Conservation (phyloP, 1,284 basidiomycete species). For the Microbotryum intermedium region DNA sequence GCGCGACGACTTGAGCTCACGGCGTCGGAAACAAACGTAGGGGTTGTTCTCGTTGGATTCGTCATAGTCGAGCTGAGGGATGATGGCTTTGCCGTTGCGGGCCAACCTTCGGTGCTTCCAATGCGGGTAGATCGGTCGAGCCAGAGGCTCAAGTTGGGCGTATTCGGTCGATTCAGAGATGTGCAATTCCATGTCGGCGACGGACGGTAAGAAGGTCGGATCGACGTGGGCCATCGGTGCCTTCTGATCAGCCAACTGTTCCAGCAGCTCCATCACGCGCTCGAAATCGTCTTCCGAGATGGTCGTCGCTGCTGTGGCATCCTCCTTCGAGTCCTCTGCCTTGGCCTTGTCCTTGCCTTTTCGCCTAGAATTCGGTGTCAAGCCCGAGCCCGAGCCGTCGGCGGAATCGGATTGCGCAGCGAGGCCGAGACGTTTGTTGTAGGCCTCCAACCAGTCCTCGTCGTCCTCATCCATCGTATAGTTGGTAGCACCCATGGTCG, state of each 20-base stretch:
- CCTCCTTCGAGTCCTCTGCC: conserved; percentile 42
- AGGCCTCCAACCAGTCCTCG: conserved; percentile 83
- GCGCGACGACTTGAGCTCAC: conserved; percentile 86
- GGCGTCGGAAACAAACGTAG: conserved; percentile 93
- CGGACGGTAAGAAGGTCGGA: background rate
- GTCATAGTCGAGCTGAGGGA: conserved; percentile 53
- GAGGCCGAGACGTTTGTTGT: conserved; percentile 48
- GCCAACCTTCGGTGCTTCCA: conserved; percentile 70
- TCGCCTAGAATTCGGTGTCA: conserved; percentile 2
- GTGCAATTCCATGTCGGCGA: background rate
- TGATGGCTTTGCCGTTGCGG: conserved; percentile 65
- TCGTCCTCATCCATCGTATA: conserved; percentile 98
- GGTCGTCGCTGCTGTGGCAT: conserved; percentile 43
- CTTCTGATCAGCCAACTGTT: conserved; percentile 82
- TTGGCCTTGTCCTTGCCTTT: conserved; percentile 42
- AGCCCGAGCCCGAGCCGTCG: background rate
- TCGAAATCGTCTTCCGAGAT: conserved; percentile 89
- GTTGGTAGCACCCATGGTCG: conserved; percentile 53
- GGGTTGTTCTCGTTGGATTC: conserved; percentile 92
- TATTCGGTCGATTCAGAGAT: no score
- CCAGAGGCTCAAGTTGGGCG: conserved; percentile 45
- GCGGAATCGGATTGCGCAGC: conserved; percentile 1
- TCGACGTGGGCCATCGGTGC: conserved; percentile 76
- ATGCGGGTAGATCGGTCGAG: conserved; percentile 63
- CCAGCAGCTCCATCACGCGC: conserved; percentile 87